These are phyloP conservation scores for Quercus engelmannii DNA, from an alignment of 306 rosid genomes.

Conservation along the genomic window DNA sequence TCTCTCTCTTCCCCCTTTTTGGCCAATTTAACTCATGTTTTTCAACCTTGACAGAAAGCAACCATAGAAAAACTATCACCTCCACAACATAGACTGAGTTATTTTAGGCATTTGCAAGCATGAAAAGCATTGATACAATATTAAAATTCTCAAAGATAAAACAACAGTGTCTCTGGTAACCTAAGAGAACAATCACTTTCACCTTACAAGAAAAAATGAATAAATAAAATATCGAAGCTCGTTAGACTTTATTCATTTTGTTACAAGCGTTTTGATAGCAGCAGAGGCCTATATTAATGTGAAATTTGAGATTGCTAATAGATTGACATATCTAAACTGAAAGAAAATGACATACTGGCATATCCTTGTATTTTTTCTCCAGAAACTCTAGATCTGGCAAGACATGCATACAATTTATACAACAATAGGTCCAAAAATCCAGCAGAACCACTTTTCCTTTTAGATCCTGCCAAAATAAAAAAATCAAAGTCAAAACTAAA, in stretches of 20 bases:
- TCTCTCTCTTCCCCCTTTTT: background rate
- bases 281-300: constrained; percentile 15
- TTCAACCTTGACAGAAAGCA: background rate
- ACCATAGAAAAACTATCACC: background rate
- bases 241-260: constrained; percentile 7
- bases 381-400: constrained; percentile 84
- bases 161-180: background rate
- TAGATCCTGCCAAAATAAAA: constrained; percentile 67
- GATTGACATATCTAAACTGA: constrained; percentile 16
- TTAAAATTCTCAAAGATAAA: background rate
- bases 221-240: constrained; percentile 6
- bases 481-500: constrained; percentile 14
- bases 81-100: background rate
- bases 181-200: background rate
- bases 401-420: constrained; percentile 97
- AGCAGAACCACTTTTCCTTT: constrained; percentile 91
- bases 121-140: background rate
- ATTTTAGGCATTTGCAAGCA: background rate
- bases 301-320: constrained; percentile 15
- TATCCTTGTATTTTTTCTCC: constrained; percentile 86
- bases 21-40: background rate
- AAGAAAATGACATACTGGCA: constrained; percentile 63
- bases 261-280: constrained; percentile 8
- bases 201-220: background rate
- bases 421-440: constrained; percentile 96